Conservation (phyloP, 2,329 filamentous ascomycete species). For the Pseudogymnoascus sp. region DNA sequence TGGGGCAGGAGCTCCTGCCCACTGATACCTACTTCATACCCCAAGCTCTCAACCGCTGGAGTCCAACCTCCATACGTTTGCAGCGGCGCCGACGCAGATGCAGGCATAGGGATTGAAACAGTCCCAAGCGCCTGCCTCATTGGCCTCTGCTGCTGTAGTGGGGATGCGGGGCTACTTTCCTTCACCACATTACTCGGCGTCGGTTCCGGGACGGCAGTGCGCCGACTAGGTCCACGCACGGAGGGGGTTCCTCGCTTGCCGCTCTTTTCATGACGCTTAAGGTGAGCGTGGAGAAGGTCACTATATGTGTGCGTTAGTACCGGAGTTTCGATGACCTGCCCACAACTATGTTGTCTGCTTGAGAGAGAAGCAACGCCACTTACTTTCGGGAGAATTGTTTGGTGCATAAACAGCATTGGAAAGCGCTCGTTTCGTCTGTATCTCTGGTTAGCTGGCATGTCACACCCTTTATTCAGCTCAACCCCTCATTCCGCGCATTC, state of each 20-base stretch:
- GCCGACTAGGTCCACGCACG: not conserved
- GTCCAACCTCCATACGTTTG: not conserved
- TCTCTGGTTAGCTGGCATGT: not conserved
- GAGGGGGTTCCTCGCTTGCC: not conserved
- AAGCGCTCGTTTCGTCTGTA: constrained; percentile 18
- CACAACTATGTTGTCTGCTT: not conserved
- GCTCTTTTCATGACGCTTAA: constrained; percentile 15
- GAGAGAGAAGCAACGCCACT: not conserved
- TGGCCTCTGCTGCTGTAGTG: not conserved
- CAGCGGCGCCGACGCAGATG: not conserved
- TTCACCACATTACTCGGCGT: not conserved
- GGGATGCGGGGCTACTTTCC: not conserved
- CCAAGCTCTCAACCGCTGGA: not conserved
- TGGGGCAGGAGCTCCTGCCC: not conserved
- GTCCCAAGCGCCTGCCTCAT: not conserved
- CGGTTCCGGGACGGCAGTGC: not conserved
- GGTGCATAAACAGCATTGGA: constrained; percentile 19
- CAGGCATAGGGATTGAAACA: not conserved
- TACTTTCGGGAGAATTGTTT: constrained; percentile 19
- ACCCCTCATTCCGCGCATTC: not conserved
- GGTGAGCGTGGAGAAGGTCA: constrained; percentile 20
- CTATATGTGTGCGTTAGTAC: constrained; percentile 8
- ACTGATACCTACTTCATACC: not conserved
- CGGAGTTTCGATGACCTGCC: not conserved
- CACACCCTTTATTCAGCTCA: not conserved